These are phyloP conservation scores for Penicillium goetzii DNA, from an alignment of 495 filamentous ascomycete species.

Conservation along the genomic window DNA sequence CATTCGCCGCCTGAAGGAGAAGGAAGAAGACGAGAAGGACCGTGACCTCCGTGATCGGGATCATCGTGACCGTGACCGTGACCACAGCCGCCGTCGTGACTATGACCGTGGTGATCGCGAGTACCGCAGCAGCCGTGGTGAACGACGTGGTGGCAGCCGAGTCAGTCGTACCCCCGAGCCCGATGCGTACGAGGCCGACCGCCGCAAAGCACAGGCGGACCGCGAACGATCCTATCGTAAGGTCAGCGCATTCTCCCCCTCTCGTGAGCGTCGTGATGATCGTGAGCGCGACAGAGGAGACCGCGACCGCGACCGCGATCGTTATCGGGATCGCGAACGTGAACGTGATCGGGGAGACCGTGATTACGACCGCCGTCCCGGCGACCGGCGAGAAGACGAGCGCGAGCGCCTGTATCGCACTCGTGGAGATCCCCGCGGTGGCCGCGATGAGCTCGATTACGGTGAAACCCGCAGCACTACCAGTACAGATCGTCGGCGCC, in stretches of 20 bases:
- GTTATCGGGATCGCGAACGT: slow-evolving; percentile 61
- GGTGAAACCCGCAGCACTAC: slow-evolving; percentile 69
- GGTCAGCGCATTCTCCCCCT: slow-evolving; percentile 61
- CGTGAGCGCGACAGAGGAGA: slow-evolving; percentile 58
- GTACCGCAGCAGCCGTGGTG: slow-evolving; percentile 52
- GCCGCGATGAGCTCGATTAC: slow-evolving; percentile 82
- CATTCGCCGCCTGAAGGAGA: slow-evolving; percentile 85
- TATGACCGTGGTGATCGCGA: slow-evolving; percentile 55
- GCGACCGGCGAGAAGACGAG: slow-evolving; percentile 72
- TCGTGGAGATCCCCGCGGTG: slow-evolving; percentile 74
- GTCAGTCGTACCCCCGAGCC: slow-evolving; percentile 78
- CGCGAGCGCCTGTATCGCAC: slow-evolving; percentile 82
- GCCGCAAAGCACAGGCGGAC: slow-evolving; percentile 82
- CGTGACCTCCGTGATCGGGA: slow-evolving; percentile 63
- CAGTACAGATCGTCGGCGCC: slow-evolving; percentile 57
- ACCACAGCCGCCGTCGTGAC: slow-evolving; percentile 55
- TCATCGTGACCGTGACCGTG: slow-evolving; percentile 67
- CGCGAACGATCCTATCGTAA: slow-evolving; percentile 88
- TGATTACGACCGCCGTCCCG: slow-evolving; percentile 47
- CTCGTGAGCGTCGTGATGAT: slow-evolving; percentile 58
- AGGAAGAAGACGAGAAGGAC: slow-evolving; percentile 87
- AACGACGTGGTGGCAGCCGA: slow-evolving; percentile 63
- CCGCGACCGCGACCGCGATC: slow-evolving; percentile 60
- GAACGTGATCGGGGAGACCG: slow-evolving; percentile 59
- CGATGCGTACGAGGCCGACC: slow-evolving; percentile 87